Conservation (phyloP, 169 alveolate genomes). For the Plasmodium berghei region DNA sequence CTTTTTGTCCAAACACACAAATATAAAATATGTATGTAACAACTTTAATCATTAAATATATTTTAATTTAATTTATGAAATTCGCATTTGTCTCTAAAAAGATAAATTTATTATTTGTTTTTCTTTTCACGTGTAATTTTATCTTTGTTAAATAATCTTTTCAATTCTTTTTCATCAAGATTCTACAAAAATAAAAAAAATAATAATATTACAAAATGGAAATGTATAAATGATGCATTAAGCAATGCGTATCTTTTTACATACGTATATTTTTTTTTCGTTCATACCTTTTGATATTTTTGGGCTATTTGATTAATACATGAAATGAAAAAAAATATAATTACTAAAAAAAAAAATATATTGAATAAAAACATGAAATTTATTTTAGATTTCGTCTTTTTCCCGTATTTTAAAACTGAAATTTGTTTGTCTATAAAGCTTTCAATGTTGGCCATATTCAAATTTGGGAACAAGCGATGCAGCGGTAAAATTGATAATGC, state of each 20-base stretch:
- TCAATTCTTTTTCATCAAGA: constrained; percentile 65
- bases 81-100: not conserved
- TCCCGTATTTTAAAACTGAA: constrained; percentile 62
- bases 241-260: not conserved
- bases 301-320: constrained; percentile 76
- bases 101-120: constrained; percentile 7
- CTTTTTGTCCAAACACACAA: not conserved
- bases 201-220: not conserved
- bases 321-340: constrained; percentile 68
- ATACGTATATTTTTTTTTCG: not conserved
- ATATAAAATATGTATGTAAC: not conserved
- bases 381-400: constrained; percentile 33
- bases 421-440: constrained; percentile 50
- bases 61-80: constrained; percentile 4
- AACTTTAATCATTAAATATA: not conserved
- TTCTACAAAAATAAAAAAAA: constrained; percentile 39
- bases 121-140: constrained; percentile 23
- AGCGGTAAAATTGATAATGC: constrained; percentile 36
- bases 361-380: constrained; percentile 74
- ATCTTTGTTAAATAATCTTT: constrained; percentile 12
- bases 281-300: constrained; percentile 61
- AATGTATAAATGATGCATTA: not conserved
- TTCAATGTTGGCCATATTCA: constrained; percentile 43
- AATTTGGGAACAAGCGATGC: constrained; percentile 21
- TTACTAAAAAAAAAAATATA: constrained; percentile 69